Evolutionary conservation across 495 filamentous ascomycete genomes (phyloP).

Genomic region (Thermothielavioides terrestris): DNA sequence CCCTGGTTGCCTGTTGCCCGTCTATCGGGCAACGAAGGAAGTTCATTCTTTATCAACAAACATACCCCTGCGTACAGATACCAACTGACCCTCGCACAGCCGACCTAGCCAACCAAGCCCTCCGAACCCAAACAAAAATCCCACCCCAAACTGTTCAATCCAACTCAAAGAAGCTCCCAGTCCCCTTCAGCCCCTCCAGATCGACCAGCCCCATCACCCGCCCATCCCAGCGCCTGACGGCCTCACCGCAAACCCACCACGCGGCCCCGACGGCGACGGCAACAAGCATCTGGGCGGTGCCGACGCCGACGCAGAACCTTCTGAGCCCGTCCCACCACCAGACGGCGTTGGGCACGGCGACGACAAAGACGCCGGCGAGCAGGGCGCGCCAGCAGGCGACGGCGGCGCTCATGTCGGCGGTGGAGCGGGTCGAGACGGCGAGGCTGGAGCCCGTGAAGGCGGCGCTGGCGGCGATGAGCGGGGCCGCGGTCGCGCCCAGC

Average conservation of each 20-base stretch:
- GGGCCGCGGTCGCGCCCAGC: constrained; percentile 27
- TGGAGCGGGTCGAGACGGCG: constrained; percentile 30
- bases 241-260: constrained; percentile 34
- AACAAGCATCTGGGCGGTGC: constrained; percentile 27
- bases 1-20: too few relatives aligned
- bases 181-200: constrained; percentile 30
- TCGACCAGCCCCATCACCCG: constrained; percentile 33
- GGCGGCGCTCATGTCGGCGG: constrained; percentile 35
- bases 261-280: constrained; percentile 18
- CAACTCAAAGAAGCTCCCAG: constrained; percentile 39
- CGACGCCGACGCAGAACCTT: constrained; percentile 26
- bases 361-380: constrained; percentile 31
- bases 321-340: constrained; percentile 28
- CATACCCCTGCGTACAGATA: too few relatives aligned
- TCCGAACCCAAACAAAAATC: not conserved
- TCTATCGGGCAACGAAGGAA: too few relatives aligned
- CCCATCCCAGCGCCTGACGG: constrained; percentile 31
- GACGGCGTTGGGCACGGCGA: constrained; percentile 30
- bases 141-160: constrained; percentile 16
- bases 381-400: constrained; percentile 26
- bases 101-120: not conserved
- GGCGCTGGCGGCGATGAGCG: constrained; percentile 33
- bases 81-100: too few relatives aligned
- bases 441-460: constrained; percentile 36
- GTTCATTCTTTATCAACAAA: too few relatives aligned